Evolutionary conservation across 306 rosid species (phyloP).

Genomic region (Arachis stenosperma): DNA sequence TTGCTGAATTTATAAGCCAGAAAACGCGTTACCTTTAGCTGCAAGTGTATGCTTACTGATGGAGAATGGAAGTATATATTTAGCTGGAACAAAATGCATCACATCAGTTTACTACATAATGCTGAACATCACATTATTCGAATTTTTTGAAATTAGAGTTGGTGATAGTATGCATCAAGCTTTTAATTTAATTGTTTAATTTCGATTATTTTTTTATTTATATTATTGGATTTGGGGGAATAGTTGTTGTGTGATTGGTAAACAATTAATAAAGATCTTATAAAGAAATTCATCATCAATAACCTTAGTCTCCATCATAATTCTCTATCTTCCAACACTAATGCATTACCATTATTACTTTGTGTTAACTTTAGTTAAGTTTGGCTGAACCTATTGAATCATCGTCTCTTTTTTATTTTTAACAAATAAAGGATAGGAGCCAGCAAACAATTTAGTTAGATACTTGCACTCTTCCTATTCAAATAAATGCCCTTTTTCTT

Average conservation of each 20-base stretch:
- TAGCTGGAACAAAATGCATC: conserved; percentile 41
- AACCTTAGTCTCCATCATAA: conserved; percentile 39
- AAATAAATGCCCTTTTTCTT: conserved; percentile 22
- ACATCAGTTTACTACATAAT: conserved; percentile 34
- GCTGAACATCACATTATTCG: conserved; percentile 47
- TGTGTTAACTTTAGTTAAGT: conserved; percentile 38
- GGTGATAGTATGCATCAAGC: conserved; percentile 34
- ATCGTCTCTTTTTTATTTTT: conserved; percentile 18
- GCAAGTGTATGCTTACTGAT: no score
- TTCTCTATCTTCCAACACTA: conserved; percentile 36
- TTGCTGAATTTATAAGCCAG: no score
- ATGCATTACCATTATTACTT: conserved; percentile 33
- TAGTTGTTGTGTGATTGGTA: neutral
- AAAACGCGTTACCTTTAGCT: no score
- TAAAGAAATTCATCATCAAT: neutral
- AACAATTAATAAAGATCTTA: neutral
- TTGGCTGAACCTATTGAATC: conserved; percentile 29
- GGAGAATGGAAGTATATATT: neutral
- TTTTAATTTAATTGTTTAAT: conserved; percentile 29
- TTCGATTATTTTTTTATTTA: neutral
- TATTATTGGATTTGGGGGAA: neutral
- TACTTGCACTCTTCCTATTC: conserved; percentile 30
- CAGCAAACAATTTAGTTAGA: conserved; percentile 38
- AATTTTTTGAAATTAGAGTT: conserved; percentile 34
- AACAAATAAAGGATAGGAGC: conserved; percentile 37